Percentiles rank a stretch among this genome's conserved stretches.
phyloP scores from a whole-genome alignment of 306 rosid genomes.

The Crotalaria pallida region DNA sequence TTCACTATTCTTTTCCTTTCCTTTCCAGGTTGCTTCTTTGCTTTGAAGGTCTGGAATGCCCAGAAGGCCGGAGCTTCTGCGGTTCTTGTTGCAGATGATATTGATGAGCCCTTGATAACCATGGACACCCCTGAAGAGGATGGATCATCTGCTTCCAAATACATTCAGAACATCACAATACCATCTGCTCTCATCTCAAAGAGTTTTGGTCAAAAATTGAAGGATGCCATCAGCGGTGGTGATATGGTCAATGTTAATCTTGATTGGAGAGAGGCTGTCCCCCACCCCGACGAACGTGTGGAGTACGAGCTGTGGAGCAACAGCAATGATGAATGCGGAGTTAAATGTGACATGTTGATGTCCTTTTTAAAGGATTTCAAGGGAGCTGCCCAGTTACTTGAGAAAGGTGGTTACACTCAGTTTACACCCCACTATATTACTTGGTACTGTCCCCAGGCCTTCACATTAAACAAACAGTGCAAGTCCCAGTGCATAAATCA shows the following conservation, averaged over 20 bases:
- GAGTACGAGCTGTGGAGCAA: constrained; percentile 84
- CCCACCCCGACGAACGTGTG: constrained; percentile 88
- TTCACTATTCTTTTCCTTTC: neutral
- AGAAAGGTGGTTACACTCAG: constrained; percentile 79
- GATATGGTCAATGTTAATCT: constrained; percentile 83
- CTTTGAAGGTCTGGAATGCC: constrained; percentile 98
- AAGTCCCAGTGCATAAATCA: constrained; percentile 91
- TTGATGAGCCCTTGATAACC: constrained; percentile 80
- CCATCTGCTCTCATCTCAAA: constrained; percentile 87
- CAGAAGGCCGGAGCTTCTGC: constrained; percentile 99
- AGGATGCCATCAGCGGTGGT: constrained; percentile 52
- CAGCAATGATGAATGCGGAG: constrained; percentile 90
- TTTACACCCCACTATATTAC: constrained; percentile 86
- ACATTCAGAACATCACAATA: constrained; percentile 73
- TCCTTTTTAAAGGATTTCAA: constrained; percentile 74
- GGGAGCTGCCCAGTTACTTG: constrained; percentile 85
- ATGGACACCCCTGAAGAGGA: constrained; percentile 98
- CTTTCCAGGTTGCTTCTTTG: constrained; percentile 83
- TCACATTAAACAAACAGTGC: constrained; percentile 80
- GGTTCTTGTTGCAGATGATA: constrained; percentile 82
- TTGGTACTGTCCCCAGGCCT: constrained; percentile 87
- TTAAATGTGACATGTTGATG: constrained; percentile 85
- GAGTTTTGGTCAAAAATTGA: constrained; percentile 58
- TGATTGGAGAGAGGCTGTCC: constrained; percentile 92
- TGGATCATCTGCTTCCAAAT: constrained; percentile 57